These are phyloP conservation scores for Vitis vinifera DNA, from an alignment of 164 flowering plant species.

Conservation along the genomic window DNA sequence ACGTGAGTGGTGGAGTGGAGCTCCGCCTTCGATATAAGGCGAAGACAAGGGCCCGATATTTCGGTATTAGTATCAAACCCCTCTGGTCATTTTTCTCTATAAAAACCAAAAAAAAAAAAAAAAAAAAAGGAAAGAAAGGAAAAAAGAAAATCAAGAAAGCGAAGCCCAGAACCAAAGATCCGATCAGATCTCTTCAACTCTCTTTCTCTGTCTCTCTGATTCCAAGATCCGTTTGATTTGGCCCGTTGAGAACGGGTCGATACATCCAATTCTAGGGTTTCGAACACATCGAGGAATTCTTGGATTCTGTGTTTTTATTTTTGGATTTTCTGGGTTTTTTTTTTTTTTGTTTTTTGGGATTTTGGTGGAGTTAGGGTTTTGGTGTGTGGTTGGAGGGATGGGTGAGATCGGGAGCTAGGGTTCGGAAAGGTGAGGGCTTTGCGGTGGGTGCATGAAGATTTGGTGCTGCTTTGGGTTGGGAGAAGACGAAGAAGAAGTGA, in stretches of 20 bases:
- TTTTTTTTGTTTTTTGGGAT: no score
- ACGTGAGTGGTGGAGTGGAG: no score
- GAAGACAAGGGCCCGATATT: no score
- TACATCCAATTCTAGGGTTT: conserved; percentile 17
- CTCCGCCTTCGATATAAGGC: no score
- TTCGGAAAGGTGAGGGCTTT: conserved; percentile 4
- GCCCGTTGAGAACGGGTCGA: not conserved
- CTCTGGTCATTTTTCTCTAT: not conserved
- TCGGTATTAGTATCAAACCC: no score
- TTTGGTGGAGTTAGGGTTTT: conserved; percentile 1
- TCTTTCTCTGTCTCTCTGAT: not conserved
- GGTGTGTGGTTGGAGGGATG: conserved; percentile 4
- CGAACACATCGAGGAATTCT: not conserved
- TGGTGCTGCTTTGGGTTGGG: conserved; percentile 51
- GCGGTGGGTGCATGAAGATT: conserved; percentile 49
- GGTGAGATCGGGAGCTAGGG: conserved; percentile 25
- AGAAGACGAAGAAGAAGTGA: conserved; percentile 26
- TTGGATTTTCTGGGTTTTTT: no score
- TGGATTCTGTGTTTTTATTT: no score
- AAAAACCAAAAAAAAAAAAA: not conserved
- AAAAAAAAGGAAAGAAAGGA: conserved; percentile 5
- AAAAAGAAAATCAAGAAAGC: conserved; percentile 6
- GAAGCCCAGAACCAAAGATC: conserved; percentile 21
- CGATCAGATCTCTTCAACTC: conserved; percentile 30
- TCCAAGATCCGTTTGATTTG: no score